Evolutionary conservation across 148 eudicot genomes (phyloP), one percentile per base, ranked within the genome.

Genomic region (Camellia sinensis): DNA sequence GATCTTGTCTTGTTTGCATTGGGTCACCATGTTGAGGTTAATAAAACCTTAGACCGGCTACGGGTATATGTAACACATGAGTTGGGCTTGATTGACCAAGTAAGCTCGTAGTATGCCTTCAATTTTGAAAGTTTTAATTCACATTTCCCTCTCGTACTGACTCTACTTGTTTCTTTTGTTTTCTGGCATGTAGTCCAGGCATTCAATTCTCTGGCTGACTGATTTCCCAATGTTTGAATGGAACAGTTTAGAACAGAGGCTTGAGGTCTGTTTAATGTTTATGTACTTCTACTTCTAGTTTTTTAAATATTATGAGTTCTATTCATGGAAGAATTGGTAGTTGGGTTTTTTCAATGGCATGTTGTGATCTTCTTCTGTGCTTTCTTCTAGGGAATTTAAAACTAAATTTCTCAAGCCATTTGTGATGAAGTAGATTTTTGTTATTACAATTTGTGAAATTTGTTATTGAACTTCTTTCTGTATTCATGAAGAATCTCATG

Each of bases 191-290:
- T 74, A 93, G 99, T 84, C 92, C 83, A 91, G 84, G 88, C 93
- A 95, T 86, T 90, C 98, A 7, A 91, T 93, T 74, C 87, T 95
- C 40, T 95, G 98, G 98, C 92, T 95, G 79, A 95, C 96, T 76
- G 98, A 95, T 82, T 95, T 95, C 80, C 98, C 98, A 4, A 95
- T 95, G 98, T 95, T 95, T 69, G 98, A 95, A 89, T 95, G 98
- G 98, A 95, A 93, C 74, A 89, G 91, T 67, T 88, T 81, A 29
- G 98, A 95, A 57, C 86, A 93, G 85, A 90, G 99, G 85, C 89
- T 93, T 73, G 99, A 96, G 99, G 99, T 96, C 69, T 82, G 94
- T 85, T 45, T 18, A 29, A 13, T 71, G 57, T 15, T 60, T 50
- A 50, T 71, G 37, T 8, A 5, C 22, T 73, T 44, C 56, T 2